A percentile compares a stretch with the other conserved stretches of the same genome.
Conservation (phyloP, 768 basidiomycete genomes). For the Psilocybe subaeruginosa region DNA sequence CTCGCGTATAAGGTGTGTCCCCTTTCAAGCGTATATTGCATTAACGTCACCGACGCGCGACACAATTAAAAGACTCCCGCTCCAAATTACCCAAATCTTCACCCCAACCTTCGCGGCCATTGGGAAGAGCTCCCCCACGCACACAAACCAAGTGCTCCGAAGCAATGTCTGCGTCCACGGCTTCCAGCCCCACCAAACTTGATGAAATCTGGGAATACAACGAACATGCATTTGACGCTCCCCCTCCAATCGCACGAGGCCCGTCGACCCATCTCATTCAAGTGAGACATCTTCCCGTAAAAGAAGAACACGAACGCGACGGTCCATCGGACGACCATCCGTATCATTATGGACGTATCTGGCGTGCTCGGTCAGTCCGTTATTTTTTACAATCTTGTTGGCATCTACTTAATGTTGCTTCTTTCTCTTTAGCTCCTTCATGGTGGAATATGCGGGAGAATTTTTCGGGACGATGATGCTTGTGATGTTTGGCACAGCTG, state of each 20-base stretch:
- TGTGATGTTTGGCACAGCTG: conserved; percentile 54
- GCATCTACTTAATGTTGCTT: neutral
- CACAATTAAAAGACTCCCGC: too few relatives aligned
- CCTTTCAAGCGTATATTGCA: too few relatives aligned
- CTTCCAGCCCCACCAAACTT: neutral
- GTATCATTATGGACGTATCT: neutral
- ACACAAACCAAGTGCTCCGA: neutral
- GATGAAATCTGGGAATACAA: neutral
- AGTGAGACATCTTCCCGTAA: neutral
- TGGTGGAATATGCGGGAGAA: conserved; percentile 39
- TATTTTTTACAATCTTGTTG: neutral
- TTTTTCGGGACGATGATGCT: conserved; percentile 58
- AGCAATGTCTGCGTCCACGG: neutral
- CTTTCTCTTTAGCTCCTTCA: neutral
- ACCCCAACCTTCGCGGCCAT: too few relatives aligned
- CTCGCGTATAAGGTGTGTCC: too few relatives aligned
- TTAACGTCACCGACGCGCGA: too few relatives aligned
- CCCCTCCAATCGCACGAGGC: neutral
- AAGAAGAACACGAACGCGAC: neutral
- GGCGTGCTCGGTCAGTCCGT: conserved; percentile 1
- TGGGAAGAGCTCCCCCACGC: too few relatives aligned
- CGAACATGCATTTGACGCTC: neutral
- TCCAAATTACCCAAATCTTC: too few relatives aligned
- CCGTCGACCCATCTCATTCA: neutral
- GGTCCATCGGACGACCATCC: neutral